Evolutionary conservation across 2,329 filamentous ascomycete species (phyloP), one percentile per base, ranked within the genome.

Genomic region (Trichoderma simmonsii): DNA sequence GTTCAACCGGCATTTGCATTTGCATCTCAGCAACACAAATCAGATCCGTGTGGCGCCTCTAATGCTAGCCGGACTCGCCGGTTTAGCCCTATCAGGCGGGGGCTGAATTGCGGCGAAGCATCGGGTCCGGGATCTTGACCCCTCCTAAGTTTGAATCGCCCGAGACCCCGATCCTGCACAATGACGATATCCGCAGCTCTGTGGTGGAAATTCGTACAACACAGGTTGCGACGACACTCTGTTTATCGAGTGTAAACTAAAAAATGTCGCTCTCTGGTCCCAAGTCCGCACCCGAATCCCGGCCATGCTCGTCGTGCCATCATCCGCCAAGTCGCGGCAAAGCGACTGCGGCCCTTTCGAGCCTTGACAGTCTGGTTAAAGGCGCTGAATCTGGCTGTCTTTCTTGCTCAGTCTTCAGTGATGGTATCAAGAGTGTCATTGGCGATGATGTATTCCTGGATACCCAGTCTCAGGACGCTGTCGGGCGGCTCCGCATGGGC

Each of bases 241-340:
- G 32, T 60, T 21, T 30, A 32, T n/a, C 9, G 62, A 28, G 21
- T 48, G 30, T n/a, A 21, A 51, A 65, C 3, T 1, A 57, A 7
- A 15, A 24, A 24, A 69, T 69, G 56, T 61, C 66, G 56, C 66
- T 48, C 8, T 61, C 36, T 34, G 9, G 7, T 6, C 26, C 18
- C 67, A 63, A 62, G 18, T 56, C 67, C 67, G 67, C 30, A 28
- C 43, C 67, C 67, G 67, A 70, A 70, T 39, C 14, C 59, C 67
- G 39, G 24, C 59, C 67, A 6, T 63, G 67, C 24, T 15, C 43
- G 8, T 48, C 59, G 26, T 70, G 59, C 32, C 59, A 70, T 36
- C 59, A 62, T 15, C 67, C 57, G 3, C 48, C 67, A 36, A 21
- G 15, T 15, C 6, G 15, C 24, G 21, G 43, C 26, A 39, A 32